Conservation (phyloP, 306 rosid genomes). For the Argentina anserina region DNA sequence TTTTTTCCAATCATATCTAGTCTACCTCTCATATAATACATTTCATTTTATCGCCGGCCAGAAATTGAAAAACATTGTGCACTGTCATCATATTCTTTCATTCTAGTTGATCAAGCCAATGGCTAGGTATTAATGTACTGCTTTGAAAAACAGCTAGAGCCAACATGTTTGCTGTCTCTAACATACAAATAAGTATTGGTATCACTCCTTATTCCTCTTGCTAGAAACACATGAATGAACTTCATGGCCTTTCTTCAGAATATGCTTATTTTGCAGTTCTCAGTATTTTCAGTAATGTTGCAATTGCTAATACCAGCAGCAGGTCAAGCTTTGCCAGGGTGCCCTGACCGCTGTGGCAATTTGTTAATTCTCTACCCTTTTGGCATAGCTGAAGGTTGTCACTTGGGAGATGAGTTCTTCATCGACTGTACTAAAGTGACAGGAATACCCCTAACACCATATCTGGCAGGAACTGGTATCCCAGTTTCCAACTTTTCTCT, state of each 20-base stretch:
- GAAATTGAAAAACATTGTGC: neutral
- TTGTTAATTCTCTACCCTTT: constrained; percentile 21
- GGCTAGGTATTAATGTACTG: neutral
- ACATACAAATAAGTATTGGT: neutral
- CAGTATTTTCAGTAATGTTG: neutral
- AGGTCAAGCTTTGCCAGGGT: constrained; percentile 17
- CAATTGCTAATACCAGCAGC: constrained; percentile 1
- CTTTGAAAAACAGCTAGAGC: neutral
- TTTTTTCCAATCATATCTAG: neutral
- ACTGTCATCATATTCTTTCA: too few relatives aligned
- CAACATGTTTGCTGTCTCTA: neutral
- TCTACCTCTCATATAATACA: too few relatives aligned
- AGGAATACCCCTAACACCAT: constrained; percentile 6
- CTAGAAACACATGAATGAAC: neutral
- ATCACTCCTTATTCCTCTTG: neutral
- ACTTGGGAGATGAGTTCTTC: neutral
- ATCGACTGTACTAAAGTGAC: neutral
- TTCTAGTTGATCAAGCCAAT: neutral
- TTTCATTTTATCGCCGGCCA: neutral
- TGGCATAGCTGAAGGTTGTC: constrained; percentile 14
- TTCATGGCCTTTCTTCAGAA: neutral
- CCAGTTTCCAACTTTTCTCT: constrained; percentile 9
- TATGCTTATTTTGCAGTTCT: neutral
- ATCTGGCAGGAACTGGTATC: neutral
- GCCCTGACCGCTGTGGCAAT: constrained; percentile 13